Evolutionary conservation across 139 green algal genomes (phyloP).

Genomic region (Chlorella vulgaris): DNA sequence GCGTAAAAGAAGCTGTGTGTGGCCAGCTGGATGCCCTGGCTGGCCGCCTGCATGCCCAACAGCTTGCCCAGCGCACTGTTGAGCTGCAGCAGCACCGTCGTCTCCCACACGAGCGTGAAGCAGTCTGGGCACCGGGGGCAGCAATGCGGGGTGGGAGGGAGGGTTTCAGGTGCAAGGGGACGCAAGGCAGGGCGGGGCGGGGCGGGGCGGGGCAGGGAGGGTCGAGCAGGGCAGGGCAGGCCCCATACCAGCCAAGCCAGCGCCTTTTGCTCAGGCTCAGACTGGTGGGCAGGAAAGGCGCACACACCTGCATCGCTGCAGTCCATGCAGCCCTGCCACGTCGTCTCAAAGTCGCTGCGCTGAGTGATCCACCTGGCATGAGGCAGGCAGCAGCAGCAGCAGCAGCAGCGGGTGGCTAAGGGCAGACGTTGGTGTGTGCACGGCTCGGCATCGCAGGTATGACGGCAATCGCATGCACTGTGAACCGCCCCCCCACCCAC

Average conservation of each 20-base stretch:
- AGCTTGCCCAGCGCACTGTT: conserved; percentile 52
- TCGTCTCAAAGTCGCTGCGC: conserved; percentile 62
- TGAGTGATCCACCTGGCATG: conserved; percentile 63
- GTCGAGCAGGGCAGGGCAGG: too few species aligned
- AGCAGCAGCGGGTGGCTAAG: too few species aligned
- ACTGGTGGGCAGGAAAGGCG: too few species aligned
- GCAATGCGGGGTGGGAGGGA: too few species aligned
- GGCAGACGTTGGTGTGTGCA: too few species aligned
- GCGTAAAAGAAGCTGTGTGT: conserved; percentile 55
- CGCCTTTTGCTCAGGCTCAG: too few species aligned
- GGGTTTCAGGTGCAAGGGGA: background rate
- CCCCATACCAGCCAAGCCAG: background rate
- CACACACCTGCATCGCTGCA: background rate
- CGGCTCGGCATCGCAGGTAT: too few species aligned
- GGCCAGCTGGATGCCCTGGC: conserved; percentile 49
- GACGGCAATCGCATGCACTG: too few species aligned
- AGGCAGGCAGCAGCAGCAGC: too few species aligned
- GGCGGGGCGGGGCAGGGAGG: too few species aligned
- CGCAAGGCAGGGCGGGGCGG: background rate
- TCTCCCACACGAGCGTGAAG: conserved; percentile 79
- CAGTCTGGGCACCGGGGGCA: background rate
- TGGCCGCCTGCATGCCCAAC: conserved; percentile 42
- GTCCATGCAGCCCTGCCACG: conserved; percentile 50
- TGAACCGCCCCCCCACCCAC: too few species aligned
- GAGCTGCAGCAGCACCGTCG: conserved; percentile 61